Evolutionary conservation across 441 rosid species (phyloP).

Genomic region (Mallotus japonicus): DNA sequence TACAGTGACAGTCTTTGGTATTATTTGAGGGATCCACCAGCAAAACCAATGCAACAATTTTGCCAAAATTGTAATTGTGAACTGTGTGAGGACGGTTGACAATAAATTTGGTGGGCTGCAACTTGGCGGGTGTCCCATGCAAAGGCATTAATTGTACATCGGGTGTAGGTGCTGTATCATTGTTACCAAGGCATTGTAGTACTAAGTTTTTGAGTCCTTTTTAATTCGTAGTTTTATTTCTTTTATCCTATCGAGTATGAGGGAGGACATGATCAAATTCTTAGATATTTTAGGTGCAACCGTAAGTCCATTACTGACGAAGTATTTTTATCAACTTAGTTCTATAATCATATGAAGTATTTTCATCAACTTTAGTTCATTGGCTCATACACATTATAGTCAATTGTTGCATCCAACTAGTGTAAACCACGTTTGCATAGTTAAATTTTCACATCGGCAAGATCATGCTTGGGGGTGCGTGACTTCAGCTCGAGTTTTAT

Average conservation of each 20-base stretch:
- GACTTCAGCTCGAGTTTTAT: too few species aligned
- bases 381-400: too few species aligned
- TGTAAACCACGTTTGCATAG: too few species aligned
- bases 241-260: neutral
- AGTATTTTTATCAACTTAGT: too few species aligned
- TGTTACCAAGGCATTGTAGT: neutral
- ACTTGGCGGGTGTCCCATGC: slow-evolving; percentile 10
- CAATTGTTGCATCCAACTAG: too few species aligned
- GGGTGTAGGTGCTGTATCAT: slow-evolving; percentile 14
- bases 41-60: neutral
- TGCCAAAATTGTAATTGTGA: neutral
- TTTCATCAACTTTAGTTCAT: too few species aligned
- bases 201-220: neutral
- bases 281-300: too few species aligned
- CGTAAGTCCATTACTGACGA: too few species aligned
- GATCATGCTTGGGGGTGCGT: too few species aligned
- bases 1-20: neutral
- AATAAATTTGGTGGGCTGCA: slow-evolving; percentile 22
- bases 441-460: too few species aligned
- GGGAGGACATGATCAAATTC: too few species aligned
- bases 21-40: neutral
- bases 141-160: slow-evolving; percentile 31
- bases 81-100: slow-evolving; percentile 4
- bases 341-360: too few species aligned
- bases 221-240: neutral